Evolutionary conservation across 2,329 filamentous ascomycete genomes (phyloP), one percentile per base, ranked within the genome.

Genomic region (Pseudogymnoascus sp.): DNA sequence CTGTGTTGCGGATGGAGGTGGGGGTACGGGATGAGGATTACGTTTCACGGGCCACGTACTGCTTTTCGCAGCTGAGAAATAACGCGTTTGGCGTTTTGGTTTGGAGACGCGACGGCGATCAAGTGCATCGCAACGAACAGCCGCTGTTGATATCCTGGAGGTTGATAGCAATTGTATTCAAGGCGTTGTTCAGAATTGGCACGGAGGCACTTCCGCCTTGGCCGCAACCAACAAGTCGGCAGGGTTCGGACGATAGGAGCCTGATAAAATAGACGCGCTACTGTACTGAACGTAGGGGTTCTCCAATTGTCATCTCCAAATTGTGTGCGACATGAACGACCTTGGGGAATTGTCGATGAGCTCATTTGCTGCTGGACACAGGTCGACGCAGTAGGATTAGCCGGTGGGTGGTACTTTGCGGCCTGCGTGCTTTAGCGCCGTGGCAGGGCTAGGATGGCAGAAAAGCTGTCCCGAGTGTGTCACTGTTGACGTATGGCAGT

Each of bases 381-480:
- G 28, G 28, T 31, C 10, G 50, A 56, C 18, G 50, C 50, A 33
- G 28, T 33, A n/a, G 50, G 50, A 56, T 56, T 56, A 56, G 50
- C 28, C 28, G 28, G 28, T 18, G 10, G 21, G 28, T 14, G 16
- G 28, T 18, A 35, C n/a, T 18, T 18, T 21, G 28, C 28, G 28
- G 50, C 28, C n/a, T 56, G 28, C 50, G 50, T 56, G 47, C 28
- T 56, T 56, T 56, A 56, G 50, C 50, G 50, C 50, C 50, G 16
- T 56, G 50, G 50, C 50, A 35, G 50, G 16, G 50, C 5, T 28
- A 18, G 16, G 50, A 33, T 33, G 50, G 28, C 11, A 56, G n/a
- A 11, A 35, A 33, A 56, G 28, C 50, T 56, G 50, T 33, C 2
- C 50, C 50, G 28, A 35, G 28, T 21, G 50, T 56, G 50, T 35